A percentile compares a stretch with the other conserved stretches of the same genome.
Conservation (phyloP, 768 basidiomycete genomes). For the Boletus rubroflammeus region DNA sequence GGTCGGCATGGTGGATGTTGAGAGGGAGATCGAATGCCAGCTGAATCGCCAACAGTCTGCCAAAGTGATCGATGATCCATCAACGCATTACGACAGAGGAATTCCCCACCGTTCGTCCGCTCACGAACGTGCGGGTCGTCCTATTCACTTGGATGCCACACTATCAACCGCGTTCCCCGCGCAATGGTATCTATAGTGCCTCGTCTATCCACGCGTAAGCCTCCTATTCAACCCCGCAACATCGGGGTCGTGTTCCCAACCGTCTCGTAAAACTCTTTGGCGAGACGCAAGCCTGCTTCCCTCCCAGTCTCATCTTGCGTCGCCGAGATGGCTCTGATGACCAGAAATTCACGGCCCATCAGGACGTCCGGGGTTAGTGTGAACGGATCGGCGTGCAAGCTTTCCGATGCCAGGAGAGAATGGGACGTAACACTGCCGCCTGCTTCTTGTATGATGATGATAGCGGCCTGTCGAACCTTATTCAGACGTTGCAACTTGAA, state of each 20-base stretch:
- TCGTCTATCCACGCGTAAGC: background rate
- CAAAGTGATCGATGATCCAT: too few relatives aligned
- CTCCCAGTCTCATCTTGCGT: constrained; percentile 54
- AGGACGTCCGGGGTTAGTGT: constrained; percentile 66
- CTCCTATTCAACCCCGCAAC: constrained; percentile 18
- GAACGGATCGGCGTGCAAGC: constrained; percentile 37
- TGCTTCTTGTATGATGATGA: constrained; percentile 86
- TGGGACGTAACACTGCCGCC: constrained; percentile 74
- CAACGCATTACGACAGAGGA: too few relatives aligned
- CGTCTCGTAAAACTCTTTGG: constrained; percentile 78
- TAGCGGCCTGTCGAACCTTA: constrained; percentile 54
- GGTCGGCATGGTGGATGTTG: constrained; percentile 28
- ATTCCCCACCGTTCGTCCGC: background rate
- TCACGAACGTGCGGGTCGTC: constrained; percentile 3
- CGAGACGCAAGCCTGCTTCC: constrained; percentile 73
- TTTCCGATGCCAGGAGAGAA: constrained; percentile 39
- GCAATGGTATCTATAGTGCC: constrained; percentile 2
- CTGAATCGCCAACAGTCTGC: background rate
- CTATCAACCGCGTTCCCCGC: background rate
- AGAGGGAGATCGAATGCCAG: background rate
- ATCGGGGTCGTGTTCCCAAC: constrained; percentile 63
- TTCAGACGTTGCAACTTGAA: background rate
- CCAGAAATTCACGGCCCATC: constrained; percentile 75
- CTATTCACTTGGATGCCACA: too few relatives aligned
- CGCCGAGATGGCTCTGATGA: constrained; percentile 63